phyloP scores from a whole-genome alignment of 2,329 filamentous ascomycete species.

The Cladorrhinum sp. region DNA sequence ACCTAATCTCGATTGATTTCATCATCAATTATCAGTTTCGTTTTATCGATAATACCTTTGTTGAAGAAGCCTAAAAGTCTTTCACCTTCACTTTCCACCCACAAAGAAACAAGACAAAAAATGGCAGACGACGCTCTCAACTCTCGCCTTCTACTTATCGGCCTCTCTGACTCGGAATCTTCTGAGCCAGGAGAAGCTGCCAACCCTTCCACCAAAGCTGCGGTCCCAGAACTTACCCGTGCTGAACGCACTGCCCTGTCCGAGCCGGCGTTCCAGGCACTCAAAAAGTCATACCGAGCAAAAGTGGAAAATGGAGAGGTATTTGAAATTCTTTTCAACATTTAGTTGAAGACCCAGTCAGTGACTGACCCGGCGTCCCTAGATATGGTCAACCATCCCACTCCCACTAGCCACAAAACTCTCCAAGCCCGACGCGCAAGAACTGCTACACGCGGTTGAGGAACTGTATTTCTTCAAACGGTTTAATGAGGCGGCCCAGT shows the following conservation, averaged over 20 bases:
- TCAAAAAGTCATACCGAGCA: constrained; percentile 44
- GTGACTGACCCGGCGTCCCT: background rate
- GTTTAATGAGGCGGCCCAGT: constrained; percentile 44
- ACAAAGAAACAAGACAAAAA: constrained; percentile 13
- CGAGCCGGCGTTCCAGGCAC: constrained; percentile 47
- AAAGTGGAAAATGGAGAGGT: constrained; percentile 57
- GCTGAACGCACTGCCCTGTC: constrained; percentile 40
- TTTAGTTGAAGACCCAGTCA: too few species aligned
- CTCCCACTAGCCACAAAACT: constrained; percentile 37
- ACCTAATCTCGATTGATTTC: background rate
- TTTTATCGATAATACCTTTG: background rate
- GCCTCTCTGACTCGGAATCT: constrained; percentile 39
- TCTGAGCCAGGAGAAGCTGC: constrained; percentile 27
- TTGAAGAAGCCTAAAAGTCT: background rate
- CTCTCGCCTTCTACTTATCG: constrained; percentile 39
- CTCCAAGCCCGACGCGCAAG: constrained; percentile 47
- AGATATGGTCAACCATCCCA: constrained; percentile 45
- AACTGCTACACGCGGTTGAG: constrained; percentile 54
- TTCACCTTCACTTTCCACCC: background rate
- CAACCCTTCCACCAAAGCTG: constrained; percentile 13
- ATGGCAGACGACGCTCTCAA: constrained; percentile 31
- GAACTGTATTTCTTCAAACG: constrained; percentile 55
- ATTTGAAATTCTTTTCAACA: background rate
- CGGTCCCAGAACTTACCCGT: constrained; percentile 13
- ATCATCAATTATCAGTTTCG: background rate